These are phyloP conservation scores for Oryza meridionalis DNA, from an alignment of 176 grass and related monocot genomes.

Conservation along the genomic window DNA sequence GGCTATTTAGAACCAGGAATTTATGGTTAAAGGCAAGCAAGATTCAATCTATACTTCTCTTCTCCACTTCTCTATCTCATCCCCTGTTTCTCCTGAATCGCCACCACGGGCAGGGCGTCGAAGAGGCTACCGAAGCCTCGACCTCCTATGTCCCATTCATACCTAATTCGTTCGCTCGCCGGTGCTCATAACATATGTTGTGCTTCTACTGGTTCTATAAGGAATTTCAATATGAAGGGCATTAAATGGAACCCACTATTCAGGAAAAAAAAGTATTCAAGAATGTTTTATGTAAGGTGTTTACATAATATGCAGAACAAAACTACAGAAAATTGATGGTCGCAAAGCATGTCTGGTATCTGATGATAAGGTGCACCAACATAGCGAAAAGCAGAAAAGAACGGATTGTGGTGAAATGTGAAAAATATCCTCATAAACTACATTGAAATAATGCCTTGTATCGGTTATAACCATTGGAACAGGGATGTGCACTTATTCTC, in stretches of 20 bases:
- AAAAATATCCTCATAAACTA: not conserved
- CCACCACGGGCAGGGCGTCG: too few relatives aligned
- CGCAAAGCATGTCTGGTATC: not conserved
- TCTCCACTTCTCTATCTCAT: too few relatives aligned
- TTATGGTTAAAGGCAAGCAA: too few relatives aligned
- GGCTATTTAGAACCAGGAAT: too few relatives aligned
- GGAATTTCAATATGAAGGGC: not conserved
- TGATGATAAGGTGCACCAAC: conserved; percentile 12
- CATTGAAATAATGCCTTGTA: not conserved
- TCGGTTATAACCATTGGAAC: too few relatives aligned
- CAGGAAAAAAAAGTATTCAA: not conserved
- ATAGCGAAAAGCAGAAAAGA: not conserved
- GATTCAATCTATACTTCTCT: too few relatives aligned
- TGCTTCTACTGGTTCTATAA: not conserved
- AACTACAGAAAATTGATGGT: not conserved
- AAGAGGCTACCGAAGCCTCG: too few relatives aligned
- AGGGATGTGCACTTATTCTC: not conserved
- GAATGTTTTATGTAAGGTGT: not conserved
- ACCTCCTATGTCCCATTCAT: too few relatives aligned
- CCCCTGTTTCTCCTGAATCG: too few relatives aligned
- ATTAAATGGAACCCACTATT: not conserved
- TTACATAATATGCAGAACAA: not conserved
- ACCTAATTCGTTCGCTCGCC: too few relatives aligned
- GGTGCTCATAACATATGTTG: not conserved
- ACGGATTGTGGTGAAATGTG: not conserved